phyloP scores from a whole-genome alignment of 2,329 filamentous ascomycete species.

The Colletotrichum trifolii region DNA sequence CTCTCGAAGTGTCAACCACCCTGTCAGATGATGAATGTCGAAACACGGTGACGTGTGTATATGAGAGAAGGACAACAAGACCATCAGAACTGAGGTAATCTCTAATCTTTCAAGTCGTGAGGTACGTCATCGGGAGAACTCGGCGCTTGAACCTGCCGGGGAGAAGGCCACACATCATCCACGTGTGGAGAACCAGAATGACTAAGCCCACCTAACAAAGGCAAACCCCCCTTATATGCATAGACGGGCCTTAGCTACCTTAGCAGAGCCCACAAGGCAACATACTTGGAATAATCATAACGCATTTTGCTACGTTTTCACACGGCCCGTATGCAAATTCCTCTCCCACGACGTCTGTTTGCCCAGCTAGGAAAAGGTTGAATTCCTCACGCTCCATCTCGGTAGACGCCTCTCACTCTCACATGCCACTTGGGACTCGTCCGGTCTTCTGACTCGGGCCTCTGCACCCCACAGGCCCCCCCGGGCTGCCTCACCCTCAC shows the following conservation, averaged over 20 bases:
- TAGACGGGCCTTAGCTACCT: too few relatives aligned
- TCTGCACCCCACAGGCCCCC: background rate
- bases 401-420: background rate
- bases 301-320: too few relatives aligned
- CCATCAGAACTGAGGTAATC: background rate
- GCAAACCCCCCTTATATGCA: too few relatives aligned
- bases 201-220: too few relatives aligned
- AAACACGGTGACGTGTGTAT: slow-evolving; percentile 4
- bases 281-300: too few relatives aligned
- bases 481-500: background rate
- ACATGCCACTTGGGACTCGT: slow-evolving; percentile 21
- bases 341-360: background rate
- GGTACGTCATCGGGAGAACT: background rate
- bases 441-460: slow-evolving; percentile 6
- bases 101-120: background rate
- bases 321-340: too few relatives aligned
- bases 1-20: background rate
- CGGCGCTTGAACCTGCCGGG: background rate
- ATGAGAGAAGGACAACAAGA: background rate
- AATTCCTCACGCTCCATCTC: background rate
- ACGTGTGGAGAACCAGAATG: too few relatives aligned
- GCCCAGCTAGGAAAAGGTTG: background rate
- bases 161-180: background rate
- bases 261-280: too few relatives aligned
- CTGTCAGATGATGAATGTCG: background rate